Evolutionary conservation across 2,329 filamentous ascomycete genomes (phyloP).

Genomic region (Pseudogymnoascus sp.): DNA sequence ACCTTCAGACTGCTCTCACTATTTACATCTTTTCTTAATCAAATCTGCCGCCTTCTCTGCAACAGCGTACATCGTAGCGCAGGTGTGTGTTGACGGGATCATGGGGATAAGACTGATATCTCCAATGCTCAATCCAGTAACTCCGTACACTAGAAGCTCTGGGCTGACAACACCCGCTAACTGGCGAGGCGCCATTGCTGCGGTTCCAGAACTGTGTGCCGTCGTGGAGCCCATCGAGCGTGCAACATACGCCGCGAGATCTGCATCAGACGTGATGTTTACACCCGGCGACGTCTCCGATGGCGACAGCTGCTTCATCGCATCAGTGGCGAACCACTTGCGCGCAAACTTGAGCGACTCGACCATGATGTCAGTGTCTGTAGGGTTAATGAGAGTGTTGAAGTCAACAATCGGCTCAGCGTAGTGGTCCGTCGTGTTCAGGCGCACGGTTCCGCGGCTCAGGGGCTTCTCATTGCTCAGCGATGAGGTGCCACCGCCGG

Average conservation of each 20-base stretch:
- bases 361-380: conserved; percentile 31
- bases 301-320: conserved; percentile 25
- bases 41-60: conserved; percentile 14
- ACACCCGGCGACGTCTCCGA: conserved; percentile 27
- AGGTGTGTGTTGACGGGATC: conserved; percentile 15
- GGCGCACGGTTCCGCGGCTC: conserved; percentile 30
- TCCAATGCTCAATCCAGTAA: conserved; percentile 14
- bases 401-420: conserved; percentile 29
- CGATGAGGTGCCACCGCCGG: conserved; percentile 17
- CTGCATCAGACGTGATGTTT: conserved; percentile 20
- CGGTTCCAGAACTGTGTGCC: conserved; percentile 30
- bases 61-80: conserved; percentile 13
- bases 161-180: conserved; percentile 17
- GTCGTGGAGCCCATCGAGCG: conserved; percentile 29
- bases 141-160: conserved; percentile 16
- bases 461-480: conserved; percentile 29
- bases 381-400: conserved; percentile 30
- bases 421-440: conserved; percentile 22
- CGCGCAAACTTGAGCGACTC: conserved; percentile 21
- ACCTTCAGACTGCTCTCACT: background rate
- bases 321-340: conserved; percentile 18
- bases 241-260: conserved; percentile 22
- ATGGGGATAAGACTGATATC: conserved; percentile 21
- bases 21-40: conserved; percentile 5
- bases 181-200: conserved; percentile 14